phyloP scores from a whole-genome alignment of 177 flowering plant genomes.

The Telopea speciosissima region DNA sequence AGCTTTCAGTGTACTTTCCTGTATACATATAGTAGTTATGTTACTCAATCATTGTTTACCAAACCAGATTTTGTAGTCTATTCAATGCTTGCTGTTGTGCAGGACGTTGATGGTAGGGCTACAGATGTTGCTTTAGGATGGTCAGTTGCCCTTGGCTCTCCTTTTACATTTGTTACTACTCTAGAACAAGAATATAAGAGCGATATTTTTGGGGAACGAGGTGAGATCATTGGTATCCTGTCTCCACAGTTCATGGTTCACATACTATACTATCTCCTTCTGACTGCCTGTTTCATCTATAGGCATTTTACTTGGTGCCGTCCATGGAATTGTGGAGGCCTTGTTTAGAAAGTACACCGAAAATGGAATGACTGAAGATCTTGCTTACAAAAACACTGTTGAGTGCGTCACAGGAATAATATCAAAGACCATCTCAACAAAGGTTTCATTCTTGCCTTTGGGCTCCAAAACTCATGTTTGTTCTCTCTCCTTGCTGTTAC shows the following conservation, averaged over 20 bases:
- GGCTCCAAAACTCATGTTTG: neutral
- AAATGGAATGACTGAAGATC: slow-evolving; percentile 82
- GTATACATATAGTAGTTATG: neutral
- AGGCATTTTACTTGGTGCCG: slow-evolving; percentile 97
- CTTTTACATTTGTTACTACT: slow-evolving; percentile 96
- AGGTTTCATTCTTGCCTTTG: slow-evolving; percentile 30
- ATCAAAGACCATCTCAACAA: slow-evolving; percentile 76
- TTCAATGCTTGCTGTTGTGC: neutral
- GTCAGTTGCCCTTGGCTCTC: slow-evolving; percentile 97
- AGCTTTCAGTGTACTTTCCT: neutral
- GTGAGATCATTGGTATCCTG: slow-evolving; percentile 23
- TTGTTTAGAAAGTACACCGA: slow-evolving; percentile 91
- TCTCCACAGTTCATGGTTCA: neutral
- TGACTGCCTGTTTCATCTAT: neutral
- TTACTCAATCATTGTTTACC: neutral
- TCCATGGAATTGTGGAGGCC: slow-evolving; percentile 90
- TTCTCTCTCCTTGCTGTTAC: neutral
- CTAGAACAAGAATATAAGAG: slow-evolving; percentile 94
- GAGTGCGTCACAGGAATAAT: slow-evolving; percentile 83
- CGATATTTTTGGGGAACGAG: slow-evolving; percentile 97
- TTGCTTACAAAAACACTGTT: slow-evolving; percentile 89
- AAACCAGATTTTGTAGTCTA: neutral
- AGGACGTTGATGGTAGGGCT: slow-evolving; percentile 99
- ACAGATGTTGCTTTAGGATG: slow-evolving; percentile 92
- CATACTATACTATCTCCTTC: neutral